Evolutionary conservation across 306 rosid species (phyloP).

Genomic region (Lathyrus oleraceus): DNA sequence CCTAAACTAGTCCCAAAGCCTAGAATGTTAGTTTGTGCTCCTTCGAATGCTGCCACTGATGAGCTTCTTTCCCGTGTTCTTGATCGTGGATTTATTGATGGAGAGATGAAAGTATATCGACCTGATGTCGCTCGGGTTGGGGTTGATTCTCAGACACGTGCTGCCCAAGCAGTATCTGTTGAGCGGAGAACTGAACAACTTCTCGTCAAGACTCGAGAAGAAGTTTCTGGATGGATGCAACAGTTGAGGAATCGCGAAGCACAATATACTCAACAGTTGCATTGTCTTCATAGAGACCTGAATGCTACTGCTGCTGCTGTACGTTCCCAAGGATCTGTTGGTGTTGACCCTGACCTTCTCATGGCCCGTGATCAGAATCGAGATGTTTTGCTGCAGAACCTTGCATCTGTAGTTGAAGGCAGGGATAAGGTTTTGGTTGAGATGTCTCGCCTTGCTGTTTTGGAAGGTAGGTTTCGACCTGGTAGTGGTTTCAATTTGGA

Average conservation of each 20-base stretch:
- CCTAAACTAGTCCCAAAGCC: slow-evolving; percentile 97
- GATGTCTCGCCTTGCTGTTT: slow-evolving; percentile 85
- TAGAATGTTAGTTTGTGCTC: slow-evolving; percentile 98
- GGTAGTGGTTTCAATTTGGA: slow-evolving; percentile 84
- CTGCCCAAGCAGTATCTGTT: slow-evolving; percentile 99
- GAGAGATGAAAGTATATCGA: slow-evolving; percentile 97
- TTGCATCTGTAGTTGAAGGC: slow-evolving; percentile 89
- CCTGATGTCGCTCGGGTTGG: slow-evolving; percentile 99
- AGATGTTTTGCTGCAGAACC: slow-evolving; percentile 78
- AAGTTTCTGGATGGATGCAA: slow-evolving; percentile 87
- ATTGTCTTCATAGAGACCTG: slow-evolving; percentile 81
- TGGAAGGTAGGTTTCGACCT: slow-evolving; percentile 86
- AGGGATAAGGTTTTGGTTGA: slow-evolving; percentile 92
- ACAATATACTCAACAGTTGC: slow-evolving; percentile 72
- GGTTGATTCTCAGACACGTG: slow-evolving; percentile 98
- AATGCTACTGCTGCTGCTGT: slow-evolving; percentile 85
- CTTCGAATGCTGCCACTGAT: slow-evolving; percentile 98
- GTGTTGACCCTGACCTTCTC: slow-evolving; percentile 93
- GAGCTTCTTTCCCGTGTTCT: slow-evolving; percentile 99
- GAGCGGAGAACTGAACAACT: slow-evolving; percentile 99
- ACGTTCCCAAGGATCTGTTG: slow-evolving; percentile 96
- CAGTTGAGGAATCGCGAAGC: slow-evolving; percentile 80
- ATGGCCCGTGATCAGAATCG: slow-evolving; percentile 89
- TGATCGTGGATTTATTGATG: slow-evolving; percentile 96
- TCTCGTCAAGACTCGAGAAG: slow-evolving; percentile 79